Conservation (phyloP, 257 asterid genomes). For the Coffea canephora region DNA sequence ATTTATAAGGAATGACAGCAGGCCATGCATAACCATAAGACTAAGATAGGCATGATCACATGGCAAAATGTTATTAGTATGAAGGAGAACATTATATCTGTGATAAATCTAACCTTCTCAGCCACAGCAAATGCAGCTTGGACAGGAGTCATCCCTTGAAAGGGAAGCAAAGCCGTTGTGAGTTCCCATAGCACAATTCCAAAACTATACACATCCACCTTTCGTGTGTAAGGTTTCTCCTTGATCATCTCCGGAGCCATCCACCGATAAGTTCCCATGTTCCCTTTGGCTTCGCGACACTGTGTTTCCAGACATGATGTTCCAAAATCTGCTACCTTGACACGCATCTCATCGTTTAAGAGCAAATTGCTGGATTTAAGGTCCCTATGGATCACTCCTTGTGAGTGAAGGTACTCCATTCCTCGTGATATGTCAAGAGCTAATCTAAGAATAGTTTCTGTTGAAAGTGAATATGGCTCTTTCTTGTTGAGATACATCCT, state of each 20-base stretch:
- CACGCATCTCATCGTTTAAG: constrained; percentile 33
- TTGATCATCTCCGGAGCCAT: constrained; percentile 62
- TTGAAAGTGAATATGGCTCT: constrained; percentile 42
- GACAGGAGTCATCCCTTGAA: constrained; percentile 61
- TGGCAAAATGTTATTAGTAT: not conserved
- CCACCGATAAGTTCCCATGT: constrained; percentile 48
- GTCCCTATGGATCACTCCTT: constrained; percentile 45
- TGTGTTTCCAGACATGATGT: constrained; percentile 39
- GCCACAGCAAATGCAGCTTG: constrained; percentile 73
- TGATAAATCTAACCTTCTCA: constrained; percentile 29
- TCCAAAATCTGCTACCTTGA: constrained; percentile 40
- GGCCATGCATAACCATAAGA: not conserved
- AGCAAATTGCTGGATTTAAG: constrained; percentile 32
- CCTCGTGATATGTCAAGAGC: constrained; percentile 46
- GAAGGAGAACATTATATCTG: not conserved
- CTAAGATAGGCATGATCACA: not conserved
- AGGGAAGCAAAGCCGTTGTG: constrained; percentile 59
- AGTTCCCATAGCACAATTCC: constrained; percentile 70
- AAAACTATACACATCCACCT: constrained; percentile 69
- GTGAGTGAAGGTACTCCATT: constrained; percentile 43
- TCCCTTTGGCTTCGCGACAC: constrained; percentile 32
- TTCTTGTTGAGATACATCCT: constrained; percentile 49
- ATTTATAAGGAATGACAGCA: too few relatives aligned
- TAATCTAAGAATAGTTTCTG: constrained; percentile 39
- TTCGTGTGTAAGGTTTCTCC: constrained; percentile 50